Evolutionary conservation across 1,284 basidiomycete genomes (phyloP).

Genomic region (Pterulicium gracile): DNA sequence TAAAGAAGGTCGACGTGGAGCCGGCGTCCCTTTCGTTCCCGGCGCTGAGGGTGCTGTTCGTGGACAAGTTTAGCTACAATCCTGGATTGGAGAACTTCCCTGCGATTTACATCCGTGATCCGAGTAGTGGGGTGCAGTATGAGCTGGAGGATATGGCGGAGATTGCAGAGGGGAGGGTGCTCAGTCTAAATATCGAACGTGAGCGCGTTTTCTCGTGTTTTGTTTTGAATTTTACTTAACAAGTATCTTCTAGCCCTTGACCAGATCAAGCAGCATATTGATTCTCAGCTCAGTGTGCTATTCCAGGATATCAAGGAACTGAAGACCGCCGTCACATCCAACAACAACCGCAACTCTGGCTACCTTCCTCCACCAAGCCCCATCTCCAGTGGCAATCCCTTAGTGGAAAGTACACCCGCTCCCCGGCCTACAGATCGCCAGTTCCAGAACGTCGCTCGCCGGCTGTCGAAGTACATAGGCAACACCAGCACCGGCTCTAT

Average conservation of each 20-base stretch:
- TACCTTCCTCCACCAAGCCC: conserved; percentile 27
- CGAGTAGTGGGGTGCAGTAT: conserved; percentile 85
- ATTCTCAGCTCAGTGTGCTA: conserved; percentile 77
- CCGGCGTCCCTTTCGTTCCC: conserved; percentile 54
- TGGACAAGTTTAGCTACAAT: conserved; percentile 93
- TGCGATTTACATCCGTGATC: conserved; percentile 91
- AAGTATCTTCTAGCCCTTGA: conserved; percentile 64
- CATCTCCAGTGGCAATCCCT: conserved; percentile 31
- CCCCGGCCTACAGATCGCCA: conserved; percentile 65
- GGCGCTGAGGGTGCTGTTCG: conserved; percentile 77
- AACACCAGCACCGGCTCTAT: conserved; percentile 23
- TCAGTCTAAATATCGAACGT: conserved; percentile 97
- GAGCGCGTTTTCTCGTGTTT: conserved; percentile 28
- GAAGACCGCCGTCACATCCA: conserved; percentile 49
- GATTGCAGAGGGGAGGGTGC: conserved; percentile 76
- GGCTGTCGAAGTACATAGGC: conserved; percentile 53
- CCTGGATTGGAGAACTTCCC: conserved; percentile 92
- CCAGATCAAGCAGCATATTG: conserved; percentile 98
- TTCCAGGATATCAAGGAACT: conserved; percentile 90
- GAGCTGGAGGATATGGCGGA: conserved; percentile 96
- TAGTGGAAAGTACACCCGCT: conserved; percentile 48
- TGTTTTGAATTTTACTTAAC: conserved; percentile 53
- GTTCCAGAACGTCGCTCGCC: conserved; percentile 58
- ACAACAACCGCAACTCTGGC: conserved; percentile 34
- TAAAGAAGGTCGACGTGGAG: conserved; percentile 79